Conservation (phyloP, 768 basidiomycete species). For the Phallus indusiatus region DNA sequence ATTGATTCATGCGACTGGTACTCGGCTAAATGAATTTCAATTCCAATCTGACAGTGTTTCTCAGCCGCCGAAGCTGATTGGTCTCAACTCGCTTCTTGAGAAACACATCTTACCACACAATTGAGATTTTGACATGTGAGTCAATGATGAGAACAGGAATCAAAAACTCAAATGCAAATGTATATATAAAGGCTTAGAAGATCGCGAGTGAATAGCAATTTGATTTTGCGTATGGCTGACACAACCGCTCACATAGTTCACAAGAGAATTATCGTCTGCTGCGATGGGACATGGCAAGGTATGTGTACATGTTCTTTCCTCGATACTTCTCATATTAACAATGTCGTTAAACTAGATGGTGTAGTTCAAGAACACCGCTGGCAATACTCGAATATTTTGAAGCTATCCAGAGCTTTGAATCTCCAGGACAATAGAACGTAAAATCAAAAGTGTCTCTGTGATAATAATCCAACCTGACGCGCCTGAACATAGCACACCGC, state of each 20-base stretch:
- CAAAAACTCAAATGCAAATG: not conserved
- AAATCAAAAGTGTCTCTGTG: slow-evolving; percentile 1
- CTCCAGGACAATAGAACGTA: slow-evolving; percentile 23
- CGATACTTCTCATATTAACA: too few relatives aligned
- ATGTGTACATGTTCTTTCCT: slow-evolving; percentile 14
- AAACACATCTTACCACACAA: too few relatives aligned
- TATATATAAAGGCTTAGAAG: not conserved
- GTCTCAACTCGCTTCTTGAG: too few relatives aligned
- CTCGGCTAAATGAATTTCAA: too few relatives aligned
- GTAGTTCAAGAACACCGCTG: slow-evolving; percentile 17
- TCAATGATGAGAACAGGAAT: too few relatives aligned
- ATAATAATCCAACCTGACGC: not conserved
- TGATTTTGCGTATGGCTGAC: not conserved
- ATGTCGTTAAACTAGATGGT: slow-evolving; percentile 28
- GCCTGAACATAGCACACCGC: slow-evolving; percentile 21
- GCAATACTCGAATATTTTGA: slow-evolving; percentile 14
- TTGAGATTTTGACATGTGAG: too few relatives aligned
- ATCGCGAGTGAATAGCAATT: not conserved
- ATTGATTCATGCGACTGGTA: too few relatives aligned
- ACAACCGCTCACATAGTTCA: slow-evolving; percentile 17
- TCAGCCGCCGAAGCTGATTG: too few relatives aligned
- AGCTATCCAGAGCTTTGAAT: slow-evolving; percentile 22
- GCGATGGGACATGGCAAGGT: slow-evolving; percentile 49
- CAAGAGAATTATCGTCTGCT: slow-evolving; percentile 64
- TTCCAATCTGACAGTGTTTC: too few relatives aligned